These are phyloP conservation scores for Amanita exitialis DNA, from an alignment of 768 basidiomycete species.

Conservation along the genomic window DNA sequence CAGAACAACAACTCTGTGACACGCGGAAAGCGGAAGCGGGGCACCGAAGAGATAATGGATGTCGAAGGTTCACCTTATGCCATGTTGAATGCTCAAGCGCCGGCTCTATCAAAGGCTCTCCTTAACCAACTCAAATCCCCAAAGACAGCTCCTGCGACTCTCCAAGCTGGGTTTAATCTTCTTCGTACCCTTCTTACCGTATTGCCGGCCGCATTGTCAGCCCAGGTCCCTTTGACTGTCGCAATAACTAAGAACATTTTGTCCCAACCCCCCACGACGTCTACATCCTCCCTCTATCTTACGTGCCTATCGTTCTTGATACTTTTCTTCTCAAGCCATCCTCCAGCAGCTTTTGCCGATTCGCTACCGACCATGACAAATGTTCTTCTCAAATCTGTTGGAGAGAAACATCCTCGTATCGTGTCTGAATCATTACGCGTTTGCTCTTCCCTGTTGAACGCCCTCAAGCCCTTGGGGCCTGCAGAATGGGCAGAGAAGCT, in stretches of 20 bases:
- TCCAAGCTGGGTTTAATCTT: conserved; percentile 81
- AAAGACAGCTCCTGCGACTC: conserved; percentile 66
- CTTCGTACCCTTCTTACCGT: conserved; percentile 69
- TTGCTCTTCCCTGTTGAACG: conserved; percentile 73
- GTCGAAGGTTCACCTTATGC: conserved; percentile 64
- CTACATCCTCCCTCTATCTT: conserved; percentile 74
- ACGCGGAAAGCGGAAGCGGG: conserved; percentile 70
- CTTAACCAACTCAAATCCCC: conserved; percentile 63
- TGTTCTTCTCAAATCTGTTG: conserved; percentile 61
- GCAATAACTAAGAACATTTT: conserved; percentile 56
- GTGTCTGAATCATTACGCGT: conserved; percentile 83
- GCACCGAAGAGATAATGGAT: conserved; percentile 61
- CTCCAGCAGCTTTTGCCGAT: conserved; percentile 44
- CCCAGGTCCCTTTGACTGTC: conserved; percentile 54
- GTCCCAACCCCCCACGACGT: conserved; percentile 58
- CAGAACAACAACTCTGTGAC: conserved; percentile 39
- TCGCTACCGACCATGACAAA: conserved; percentile 64
- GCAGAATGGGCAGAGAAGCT: conserved; percentile 61
- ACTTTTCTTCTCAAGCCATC: conserved; percentile 68
- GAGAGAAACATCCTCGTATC: conserved; percentile 83
- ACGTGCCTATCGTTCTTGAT: conserved; percentile 80
- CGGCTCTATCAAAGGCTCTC: conserved; percentile 68
- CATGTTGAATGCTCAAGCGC: conserved; percentile 68
- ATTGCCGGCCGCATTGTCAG: conserved; percentile 73
- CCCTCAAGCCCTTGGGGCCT: conserved; percentile 58